Evolutionary conservation across 768 basidiomycete genomes (phyloP).

Genomic region (Russula abietina): DNA sequence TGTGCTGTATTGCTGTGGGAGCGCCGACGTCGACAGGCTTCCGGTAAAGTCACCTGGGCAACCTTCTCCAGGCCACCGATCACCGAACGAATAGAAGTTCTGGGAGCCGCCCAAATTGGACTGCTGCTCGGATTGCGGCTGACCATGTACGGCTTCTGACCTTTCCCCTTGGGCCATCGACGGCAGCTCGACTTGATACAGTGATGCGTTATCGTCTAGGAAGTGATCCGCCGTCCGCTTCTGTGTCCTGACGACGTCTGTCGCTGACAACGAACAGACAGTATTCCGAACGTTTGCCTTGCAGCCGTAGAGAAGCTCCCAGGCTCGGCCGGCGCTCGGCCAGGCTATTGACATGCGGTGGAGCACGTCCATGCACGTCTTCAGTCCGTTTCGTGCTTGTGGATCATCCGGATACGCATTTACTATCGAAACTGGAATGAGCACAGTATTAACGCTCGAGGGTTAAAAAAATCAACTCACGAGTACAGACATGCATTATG

Average conservation of each 20-base stretch:
- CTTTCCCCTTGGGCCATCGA: constrained; percentile 6
- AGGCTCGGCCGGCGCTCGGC: constrained; percentile 71
- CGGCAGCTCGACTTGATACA: constrained; percentile 9
- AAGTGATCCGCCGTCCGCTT: constrained; percentile 59
- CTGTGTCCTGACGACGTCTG: constrained; percentile 33
- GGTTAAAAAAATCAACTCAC: constrained; percentile 39
- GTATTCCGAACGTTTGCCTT: constrained; percentile 35
- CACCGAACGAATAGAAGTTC: constrained; percentile 35
- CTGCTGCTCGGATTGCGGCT: constrained; percentile 17
- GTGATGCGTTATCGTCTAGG: constrained; percentile 25
- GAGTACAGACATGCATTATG: constrained; percentile 69
- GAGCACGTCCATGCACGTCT: constrained; percentile 61
- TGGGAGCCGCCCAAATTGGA: constrained; percentile 7
- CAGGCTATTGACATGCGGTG: constrained; percentile 61
- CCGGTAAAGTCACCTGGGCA: constrained; percentile 33
- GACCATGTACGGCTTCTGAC: constrained; percentile 23
- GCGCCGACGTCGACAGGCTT: constrained; percentile 61
- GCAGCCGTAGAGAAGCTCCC: constrained; percentile 63
- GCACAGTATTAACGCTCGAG: constrained; percentile 1
- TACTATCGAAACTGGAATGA: constrained; percentile 36
- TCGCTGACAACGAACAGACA: constrained; percentile 1
- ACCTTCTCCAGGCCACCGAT: constrained; percentile 41
- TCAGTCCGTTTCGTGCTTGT: constrained; percentile 58
- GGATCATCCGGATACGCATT: constrained; percentile 61
- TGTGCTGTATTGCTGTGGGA: constrained; percentile 72